A percentile compares a stretch with the other conserved stretches of the same genome.
These are phyloP conservation scores for Aspergillus felis DNA, from an alignment of 2,329 filamentous ascomycete genomes.

Conservation along the genomic window DNA sequence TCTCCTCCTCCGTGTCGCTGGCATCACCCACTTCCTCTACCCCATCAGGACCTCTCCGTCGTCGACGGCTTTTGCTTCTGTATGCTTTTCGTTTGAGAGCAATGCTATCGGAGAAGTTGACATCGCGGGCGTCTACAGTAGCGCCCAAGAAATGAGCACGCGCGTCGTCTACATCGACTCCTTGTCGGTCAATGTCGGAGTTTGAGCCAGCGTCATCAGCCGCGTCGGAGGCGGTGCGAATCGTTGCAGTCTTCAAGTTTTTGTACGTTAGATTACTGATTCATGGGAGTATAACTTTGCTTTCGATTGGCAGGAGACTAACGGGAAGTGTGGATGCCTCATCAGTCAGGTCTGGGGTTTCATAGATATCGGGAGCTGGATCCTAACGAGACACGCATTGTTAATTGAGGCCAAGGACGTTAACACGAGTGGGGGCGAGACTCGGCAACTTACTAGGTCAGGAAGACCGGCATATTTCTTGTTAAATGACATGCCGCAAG, in stretches of 20 bases:
- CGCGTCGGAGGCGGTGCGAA: conserved; percentile 55
- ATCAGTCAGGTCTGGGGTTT: conserved; percentile 88
- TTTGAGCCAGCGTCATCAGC: conserved; percentile 53
- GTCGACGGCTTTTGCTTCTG: conserved; percentile 65
- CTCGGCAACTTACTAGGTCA: conserved; percentile 59
- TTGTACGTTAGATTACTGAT: conserved; percentile 38
- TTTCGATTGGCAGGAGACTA: conserved; percentile 31
- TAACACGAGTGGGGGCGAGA: background rate
- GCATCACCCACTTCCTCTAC: conserved; percentile 66
- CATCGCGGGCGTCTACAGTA: conserved; percentile 69
- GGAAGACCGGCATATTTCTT: conserved; percentile 79
- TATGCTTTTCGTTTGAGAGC: conserved; percentile 80
- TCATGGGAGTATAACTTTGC: background rate
- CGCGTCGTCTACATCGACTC: conserved; percentile 73
- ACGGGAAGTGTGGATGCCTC: conserved; percentile 83
- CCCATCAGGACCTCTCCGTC: conserved; percentile 45
- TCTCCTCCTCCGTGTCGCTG: conserved; percentile 76
- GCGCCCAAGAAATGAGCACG: conserved; percentile 73
- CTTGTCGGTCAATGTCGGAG: conserved; percentile 69
- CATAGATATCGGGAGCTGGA: conserved; percentile 90
- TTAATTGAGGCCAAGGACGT: conserved; percentile 2
- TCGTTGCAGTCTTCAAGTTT: conserved; percentile 47
- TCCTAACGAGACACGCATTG: conserved; percentile 54
- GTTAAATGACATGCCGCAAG: conserved; percentile 62
- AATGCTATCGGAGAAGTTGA: conserved; percentile 88